phyloP scores from a whole-genome alignment of 2,329 filamentous ascomycete species.

The Cladophialophora exuberans region DNA sequence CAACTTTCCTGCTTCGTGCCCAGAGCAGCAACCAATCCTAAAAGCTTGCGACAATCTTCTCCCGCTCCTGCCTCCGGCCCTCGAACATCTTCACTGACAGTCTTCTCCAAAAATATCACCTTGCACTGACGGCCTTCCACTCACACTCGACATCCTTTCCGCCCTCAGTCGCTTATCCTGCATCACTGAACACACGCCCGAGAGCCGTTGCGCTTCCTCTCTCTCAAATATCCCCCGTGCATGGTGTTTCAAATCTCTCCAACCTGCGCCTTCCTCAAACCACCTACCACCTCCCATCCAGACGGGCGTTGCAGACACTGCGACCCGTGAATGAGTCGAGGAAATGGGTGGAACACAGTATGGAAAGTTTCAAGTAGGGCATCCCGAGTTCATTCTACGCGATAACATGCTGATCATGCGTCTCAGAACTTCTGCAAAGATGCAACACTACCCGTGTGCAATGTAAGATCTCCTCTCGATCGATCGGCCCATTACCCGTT shows the following conservation, averaged over 20 bases:
- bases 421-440: slow-evolving; percentile 79
- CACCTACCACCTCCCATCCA: not conserved
- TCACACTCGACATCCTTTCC: slow-evolving; percentile 1
- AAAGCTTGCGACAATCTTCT: slow-evolving; percentile 1
- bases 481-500: slow-evolving; percentile 20
- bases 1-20: slow-evolving; percentile 26
- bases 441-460: slow-evolving; percentile 81
- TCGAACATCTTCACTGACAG: slow-evolving; percentile 6
- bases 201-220: too few species aligned
- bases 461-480: slow-evolving; percentile 61
- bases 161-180: not conserved
- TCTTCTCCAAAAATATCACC: slow-evolving; percentile 24
- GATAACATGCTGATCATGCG: slow-evolving; percentile 23
- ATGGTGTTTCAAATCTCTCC: slow-evolving; percentile 16
- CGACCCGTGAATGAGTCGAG: slow-evolving; percentile 23
- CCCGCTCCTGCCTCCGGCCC: not conserved
- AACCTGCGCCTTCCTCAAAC: not conserved
- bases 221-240: slow-evolving; percentile 3
- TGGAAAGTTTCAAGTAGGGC: slow-evolving; percentile 60
- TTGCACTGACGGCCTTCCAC: slow-evolving; percentile 4
- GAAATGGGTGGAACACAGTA: slow-evolving; percentile 59
- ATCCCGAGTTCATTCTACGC: slow-evolving; percentile 15
- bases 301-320: not conserved
- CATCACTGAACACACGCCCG: too few species aligned
- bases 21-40: slow-evolving; percentile 24